Evolutionary conservation across 2,329 filamentous ascomycete genomes (phyloP), one percentile per base, ranked within the genome.

Genomic region (Botryotinia calthae): DNA sequence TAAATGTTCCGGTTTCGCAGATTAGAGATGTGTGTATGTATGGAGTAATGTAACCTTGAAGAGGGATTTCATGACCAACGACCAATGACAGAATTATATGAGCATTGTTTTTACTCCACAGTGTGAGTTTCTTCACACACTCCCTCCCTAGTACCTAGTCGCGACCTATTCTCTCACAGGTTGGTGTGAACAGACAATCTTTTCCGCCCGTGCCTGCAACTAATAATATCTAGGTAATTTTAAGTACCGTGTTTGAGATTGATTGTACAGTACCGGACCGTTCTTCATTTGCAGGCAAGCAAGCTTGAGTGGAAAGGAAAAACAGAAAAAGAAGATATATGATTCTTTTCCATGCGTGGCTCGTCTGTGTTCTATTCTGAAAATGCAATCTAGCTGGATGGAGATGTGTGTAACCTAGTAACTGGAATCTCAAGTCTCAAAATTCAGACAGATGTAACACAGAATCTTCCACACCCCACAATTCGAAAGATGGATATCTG

Each of bases 231-330:
- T 54, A 37, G 37, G 37, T 62, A 25, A 18, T 63, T 44, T 40
- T 66, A 51, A 66, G 64, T 66, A 54, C 64, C 64, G 64, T 66
- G 65, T 67, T 67, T 67, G 65, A 56, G 65, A 67, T 67, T 28
- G 48, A 67, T 67, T 28, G 46, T n/a, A 67, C 46, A 67, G 34
- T 67, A 54, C 64, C 34, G 64, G 64, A 67, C 25, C 34, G 64
- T 40, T 54, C 64, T 62, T 20, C 59, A 42, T 48, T 67, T 67
- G 46, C 34, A 67, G 54, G 48, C 48, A n/a, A 37, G 48, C 48
- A n/a, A n/a, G 25, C 64, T 66, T 18, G 46, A 67, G 40, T n/a
- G 25, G 34, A 54, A 28, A 40, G 31, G n/a, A 51, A 66, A 25
- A 44, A 10, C 34, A 54, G 51, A 54, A 54, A 31, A 22, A 9